Conservation (phyloP, 2,329 filamentous ascomycete genomes). For the Teratosphaeria destructans region DNA sequence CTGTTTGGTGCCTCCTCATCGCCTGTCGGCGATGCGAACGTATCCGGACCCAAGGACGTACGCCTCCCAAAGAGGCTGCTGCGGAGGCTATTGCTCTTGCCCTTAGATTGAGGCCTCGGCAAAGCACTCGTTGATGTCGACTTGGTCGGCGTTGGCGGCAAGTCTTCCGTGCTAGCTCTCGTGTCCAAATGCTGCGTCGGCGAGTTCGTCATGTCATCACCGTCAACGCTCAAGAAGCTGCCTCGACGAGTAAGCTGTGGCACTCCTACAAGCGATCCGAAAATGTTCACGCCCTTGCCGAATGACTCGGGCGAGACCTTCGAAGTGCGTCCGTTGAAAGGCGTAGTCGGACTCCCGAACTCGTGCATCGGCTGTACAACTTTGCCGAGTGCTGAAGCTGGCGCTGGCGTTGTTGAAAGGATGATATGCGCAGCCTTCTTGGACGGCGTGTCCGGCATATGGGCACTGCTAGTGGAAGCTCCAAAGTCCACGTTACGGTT, state of each 20-base stretch:
- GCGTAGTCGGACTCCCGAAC: constrained; percentile 71
- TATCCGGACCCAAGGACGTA: constrained; percentile 36
- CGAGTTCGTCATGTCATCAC: constrained; percentile 57
- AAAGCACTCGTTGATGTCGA: constrained; percentile 38
- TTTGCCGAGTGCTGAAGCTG: constrained; percentile 45
- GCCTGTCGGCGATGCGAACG: constrained; percentile 32
- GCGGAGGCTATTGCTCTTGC: constrained; percentile 42
- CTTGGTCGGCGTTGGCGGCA: constrained; percentile 93
- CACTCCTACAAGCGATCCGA: constrained; percentile 45
- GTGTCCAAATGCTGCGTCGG: constrained; percentile 45
- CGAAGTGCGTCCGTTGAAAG: constrained; percentile 57
- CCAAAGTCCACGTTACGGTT: constrained; percentile 65
- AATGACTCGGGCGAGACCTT: constrained; percentile 59
- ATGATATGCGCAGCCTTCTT: constrained; percentile 73
- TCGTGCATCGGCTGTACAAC: constrained; percentile 56
- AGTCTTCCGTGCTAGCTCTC: constrained; percentile 55
- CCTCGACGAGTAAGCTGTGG: constrained; percentile 44
- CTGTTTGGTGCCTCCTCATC: constrained; percentile 20
- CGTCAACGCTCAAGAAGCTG: constrained; percentile 74
- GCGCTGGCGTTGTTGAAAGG: constrained; percentile 47
- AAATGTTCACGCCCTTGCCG: constrained; percentile 51
- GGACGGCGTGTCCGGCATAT: constrained; percentile 90
- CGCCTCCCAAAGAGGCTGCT: constrained; percentile 41
- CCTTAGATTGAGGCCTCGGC: constrained; percentile 33
- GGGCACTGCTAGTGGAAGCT: constrained; percentile 44